Evolutionary conservation across 2,329 filamentous ascomycete genomes (phyloP), one percentile per base, ranked within the genome.

Genomic region (Leptosphaerulina australis): DNA sequence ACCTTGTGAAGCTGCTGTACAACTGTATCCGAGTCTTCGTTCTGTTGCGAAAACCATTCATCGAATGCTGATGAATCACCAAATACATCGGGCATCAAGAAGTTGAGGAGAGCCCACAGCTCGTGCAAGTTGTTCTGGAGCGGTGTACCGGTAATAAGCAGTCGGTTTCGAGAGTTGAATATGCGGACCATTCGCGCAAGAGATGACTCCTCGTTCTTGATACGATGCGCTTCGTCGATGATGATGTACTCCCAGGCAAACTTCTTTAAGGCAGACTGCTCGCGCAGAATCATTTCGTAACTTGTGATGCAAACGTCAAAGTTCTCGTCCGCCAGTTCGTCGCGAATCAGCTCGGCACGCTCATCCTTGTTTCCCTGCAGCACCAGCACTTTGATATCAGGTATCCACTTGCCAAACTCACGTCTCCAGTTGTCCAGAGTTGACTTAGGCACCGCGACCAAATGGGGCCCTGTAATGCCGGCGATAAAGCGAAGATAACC

Each of bases 221-320:
- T 99, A 53, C 94, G 91, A 74, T 99, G 94, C 2, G 94, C 87
- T 68, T 99, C 94, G 66, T 99, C 94, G 58, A 99, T 96, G 62
- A 99, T 96, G 74, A 99, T 99, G 75, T 99, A 99, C 73, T 99
- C 93, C 94, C 94, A 99, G 0, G 94, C 92, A 72, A 99, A 96
- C 74, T 97, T 97, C 77, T 94, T 96, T 60, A 99, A 75, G 62
- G 96, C 91, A 1, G 89, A 81, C 77, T 99, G 97, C 71, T 99
- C 94, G 50, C 94, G 86, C 10, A 99, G 81, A 52, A 99, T 91
- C 93, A 99, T 97, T 74, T 99, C 94, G 76, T 99, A 99, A 72
- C 92, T 97, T 11, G 94, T 99, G 70, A 99, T 90, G 76, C 93
- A 97, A 14, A 97, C 93, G 66, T 99, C 94, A 63, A 99, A 99